Base-by-base conservation (phyloP, 345 rosid genomes). In the Fremontodendron californicum region DNA sequence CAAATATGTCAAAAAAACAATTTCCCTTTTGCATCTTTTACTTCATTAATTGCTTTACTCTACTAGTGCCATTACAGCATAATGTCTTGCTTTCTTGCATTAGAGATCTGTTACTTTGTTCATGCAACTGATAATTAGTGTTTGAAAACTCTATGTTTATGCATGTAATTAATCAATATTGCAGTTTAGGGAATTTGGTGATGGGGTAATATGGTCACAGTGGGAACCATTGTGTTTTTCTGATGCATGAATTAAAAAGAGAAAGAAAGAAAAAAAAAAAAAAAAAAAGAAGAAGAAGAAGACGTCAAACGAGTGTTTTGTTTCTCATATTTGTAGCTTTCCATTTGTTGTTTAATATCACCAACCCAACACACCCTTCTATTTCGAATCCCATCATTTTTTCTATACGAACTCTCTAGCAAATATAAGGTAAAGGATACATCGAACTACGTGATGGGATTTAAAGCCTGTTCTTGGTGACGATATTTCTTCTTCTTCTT, bases 391-490 rank as follows among this genome's bases (percentile, higher is more conserved):
- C 80, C 82, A 75, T 85, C 88, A 79, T 81, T 81, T 55, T 55
- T 55, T 11, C 0, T 21, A 84, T 84, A 83, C 43, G 81, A 70
- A 70, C 52, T 51, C 79, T 79, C 74, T 76, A 71, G 63, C 74
- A 82, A 74, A 75, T 67, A 61, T 39, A 78, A 79, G 80, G 80
- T 77, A 73, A 82, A 82, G 77, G 75, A 85, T 82, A 79, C 85
- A 84, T 86, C 84, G 87, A 80, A 80, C 77, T 57, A 76, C 84
- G 89, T 79, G 87, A 88, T 81, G 78, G 72, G 87, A 82, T 87
- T 82, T 82, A 81, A 79, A 78, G 84, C 83, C 87, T 82, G 87
- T 76, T 51, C 43, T 78, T 46, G 67, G 81, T 79, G 86, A 82
- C 86, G 83, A 75, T 83, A 84, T 82, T 81, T 78, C 84, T 82